Conservation (phyloP, 1,284 basidiomycete genomes). For the Rhizoctonia solani region DNA sequence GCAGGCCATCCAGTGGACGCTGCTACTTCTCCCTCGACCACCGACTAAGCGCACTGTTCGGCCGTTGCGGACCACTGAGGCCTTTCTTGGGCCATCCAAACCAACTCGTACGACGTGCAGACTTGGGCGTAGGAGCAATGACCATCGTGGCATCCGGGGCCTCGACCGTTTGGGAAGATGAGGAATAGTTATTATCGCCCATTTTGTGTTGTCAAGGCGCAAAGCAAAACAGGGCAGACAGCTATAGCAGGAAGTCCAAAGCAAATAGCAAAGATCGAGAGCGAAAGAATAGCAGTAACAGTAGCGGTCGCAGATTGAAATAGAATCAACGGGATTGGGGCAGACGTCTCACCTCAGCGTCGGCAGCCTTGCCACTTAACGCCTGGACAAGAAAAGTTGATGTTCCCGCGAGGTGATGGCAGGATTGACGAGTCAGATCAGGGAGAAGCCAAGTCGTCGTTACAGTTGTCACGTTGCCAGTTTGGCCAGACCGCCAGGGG, state of each 20-base stretch:
- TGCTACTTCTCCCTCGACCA: conserved; percentile 27
- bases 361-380: conserved; percentile 29
- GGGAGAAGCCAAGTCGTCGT: conserved; percentile 1
- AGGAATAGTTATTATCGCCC: conserved; percentile 1
- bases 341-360: conserved; percentile 24
- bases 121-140: conserved; percentile 17
- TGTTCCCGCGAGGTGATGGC: conserved; percentile 1
- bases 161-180: background rate
- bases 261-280: background rate
- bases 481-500: conserved; percentile 9
- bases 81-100: conserved; percentile 29
- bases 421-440: conserved; percentile 19
- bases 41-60: conserved; percentile 28
- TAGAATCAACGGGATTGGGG: background rate
- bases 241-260: too few species aligned
- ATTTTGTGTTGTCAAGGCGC: conserved; percentile 5
- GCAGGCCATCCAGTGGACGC: background rate
- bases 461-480: conserved; percentile 29
- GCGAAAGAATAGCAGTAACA: too few species aligned
- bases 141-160: conserved; percentile 2
- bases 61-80: conserved; percentile 18
- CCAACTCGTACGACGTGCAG: conserved; percentile 31
- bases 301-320: background rate
- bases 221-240: conserved; percentile 2
- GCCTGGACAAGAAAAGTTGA: too few species aligned